Evolutionary conservation across 768 basidiomycete species (phyloP).

Genomic region (Pluteus cervinus): DNA sequence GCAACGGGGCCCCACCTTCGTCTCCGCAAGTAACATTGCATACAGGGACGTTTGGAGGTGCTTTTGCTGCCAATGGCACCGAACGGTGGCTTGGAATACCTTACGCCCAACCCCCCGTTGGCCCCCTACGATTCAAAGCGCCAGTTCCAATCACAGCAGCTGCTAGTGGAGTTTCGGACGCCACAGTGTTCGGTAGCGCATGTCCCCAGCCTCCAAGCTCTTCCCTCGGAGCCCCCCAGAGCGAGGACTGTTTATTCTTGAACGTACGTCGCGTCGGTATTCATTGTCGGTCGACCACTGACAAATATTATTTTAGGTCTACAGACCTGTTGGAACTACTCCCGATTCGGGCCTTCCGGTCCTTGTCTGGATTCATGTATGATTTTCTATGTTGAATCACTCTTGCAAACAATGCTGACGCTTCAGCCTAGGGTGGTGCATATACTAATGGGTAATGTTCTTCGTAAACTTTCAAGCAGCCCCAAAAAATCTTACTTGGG

Average conservation of each 20-base stretch:
- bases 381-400: slow-evolving; percentile 4
- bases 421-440: slow-evolving; percentile 36
- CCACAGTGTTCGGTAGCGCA: slow-evolving; percentile 46
- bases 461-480: too few relatives aligned
- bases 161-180: slow-evolving; percentile 27
- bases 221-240: slow-evolving; percentile 34
- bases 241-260: slow-evolving; percentile 51
- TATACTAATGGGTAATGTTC: slow-evolving; percentile 33
- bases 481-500: too few relatives aligned
- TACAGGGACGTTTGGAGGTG: slow-evolving; percentile 43
- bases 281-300: neutral
- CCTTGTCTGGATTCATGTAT: slow-evolving; percentile 30
- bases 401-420: neutral
- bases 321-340: slow-evolving; percentile 22
- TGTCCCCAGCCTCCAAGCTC: slow-evolving; percentile 41
- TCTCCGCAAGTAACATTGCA: slow-evolving; percentile 32
- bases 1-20: slow-evolving; percentile 9
- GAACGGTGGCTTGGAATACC: slow-evolving; percentile 60
- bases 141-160: slow-evolving; percentile 36
- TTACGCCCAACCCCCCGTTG: slow-evolving; percentile 52
- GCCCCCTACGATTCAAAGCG: slow-evolving; percentile 49
- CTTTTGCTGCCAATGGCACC: slow-evolving; percentile 33
- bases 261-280: slow-evolving; percentile 29
- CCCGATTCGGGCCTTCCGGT: slow-evolving; percentile 28
- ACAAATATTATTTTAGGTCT: slow-evolving; percentile 20